These are phyloP conservation scores for Leishmania major DNA, from an alignment of 208 protist genomes.

Conservation along the genomic window DNA sequence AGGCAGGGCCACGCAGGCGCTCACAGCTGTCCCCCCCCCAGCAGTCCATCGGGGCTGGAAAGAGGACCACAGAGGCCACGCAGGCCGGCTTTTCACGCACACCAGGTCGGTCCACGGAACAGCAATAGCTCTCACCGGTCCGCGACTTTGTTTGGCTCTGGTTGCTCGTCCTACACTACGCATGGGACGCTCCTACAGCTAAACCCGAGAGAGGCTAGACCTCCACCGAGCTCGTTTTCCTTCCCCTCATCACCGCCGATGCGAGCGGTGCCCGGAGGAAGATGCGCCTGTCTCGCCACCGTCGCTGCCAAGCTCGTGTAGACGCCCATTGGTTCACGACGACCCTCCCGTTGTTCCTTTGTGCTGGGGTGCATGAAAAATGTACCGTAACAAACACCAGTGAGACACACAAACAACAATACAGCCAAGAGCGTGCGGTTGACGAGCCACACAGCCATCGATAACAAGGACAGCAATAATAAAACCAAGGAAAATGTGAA, in stretches of 20 bases:
- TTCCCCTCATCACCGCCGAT: neutral
- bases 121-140: neutral
- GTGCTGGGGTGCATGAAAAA: neutral
- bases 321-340: neutral
- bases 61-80: neutral
- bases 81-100: neutral
- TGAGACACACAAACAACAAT: neutral
- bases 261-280: neutral
- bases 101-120: neutral
- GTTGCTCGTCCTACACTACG: neutral
- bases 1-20: neutral
- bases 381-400: neutral
- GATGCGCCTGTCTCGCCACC: neutral
- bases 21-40: neutral
- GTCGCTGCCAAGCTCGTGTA: neutral
- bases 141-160: neutral
- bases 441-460: neutral
- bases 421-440: neutral
- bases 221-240: neutral
- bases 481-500: neutral
- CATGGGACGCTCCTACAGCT: neutral
- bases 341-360: neutral
- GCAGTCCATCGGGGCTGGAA: neutral
- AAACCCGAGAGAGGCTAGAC: neutral
- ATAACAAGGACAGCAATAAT: neutral